Evolutionary conservation across 192 early-diverging fungal genomes (phyloP).

Genomic region (Dissophora globulifera): DNA sequence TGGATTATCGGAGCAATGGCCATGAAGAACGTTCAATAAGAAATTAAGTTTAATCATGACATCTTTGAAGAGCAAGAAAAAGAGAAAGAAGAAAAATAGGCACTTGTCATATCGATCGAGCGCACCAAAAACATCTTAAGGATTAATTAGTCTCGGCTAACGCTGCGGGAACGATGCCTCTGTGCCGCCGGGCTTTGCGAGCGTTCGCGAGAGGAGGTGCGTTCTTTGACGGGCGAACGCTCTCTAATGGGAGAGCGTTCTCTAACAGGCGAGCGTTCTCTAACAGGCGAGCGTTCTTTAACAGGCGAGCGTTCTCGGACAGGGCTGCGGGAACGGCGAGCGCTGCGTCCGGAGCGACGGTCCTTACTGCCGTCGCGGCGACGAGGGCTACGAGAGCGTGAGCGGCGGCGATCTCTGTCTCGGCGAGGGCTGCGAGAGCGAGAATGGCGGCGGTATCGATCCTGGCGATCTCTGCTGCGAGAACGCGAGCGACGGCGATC

Average conservation of each 20-base stretch:
- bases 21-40: constrained; percentile 56
- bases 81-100: too few relatives aligned
- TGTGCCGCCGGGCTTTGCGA: constrained; percentile 27
- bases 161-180: constrained; percentile 29
- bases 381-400: constrained; percentile 51
- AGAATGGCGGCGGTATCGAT: constrained; percentile 56
- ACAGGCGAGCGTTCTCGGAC: constrained; percentile 27
- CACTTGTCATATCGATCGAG: too few relatives aligned
- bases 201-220: constrained; percentile 13
- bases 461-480: constrained; percentile 60
- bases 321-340: constrained; percentile 56
- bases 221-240: constrained; percentile 7
- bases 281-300: constrained; percentile 27
- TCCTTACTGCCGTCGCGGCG: constrained; percentile 35
- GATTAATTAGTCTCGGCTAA: constrained; percentile 46
- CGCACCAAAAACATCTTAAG: too few relatives aligned
- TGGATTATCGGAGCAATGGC: constrained; percentile 64
- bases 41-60: too few relatives aligned
- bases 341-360: constrained; percentile 28
- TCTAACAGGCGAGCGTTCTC: constrained; percentile 26
- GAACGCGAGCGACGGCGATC: constrained; percentile 63
- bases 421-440: constrained; percentile 54
- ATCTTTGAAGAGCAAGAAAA: too few relatives aligned
- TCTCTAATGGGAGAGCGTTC: constrained; percentile 37
- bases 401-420: constrained; percentile 61